Evolutionary conservation across 768 basidiomycete species (phyloP).

Genomic region (Phallus indusiatus): DNA sequence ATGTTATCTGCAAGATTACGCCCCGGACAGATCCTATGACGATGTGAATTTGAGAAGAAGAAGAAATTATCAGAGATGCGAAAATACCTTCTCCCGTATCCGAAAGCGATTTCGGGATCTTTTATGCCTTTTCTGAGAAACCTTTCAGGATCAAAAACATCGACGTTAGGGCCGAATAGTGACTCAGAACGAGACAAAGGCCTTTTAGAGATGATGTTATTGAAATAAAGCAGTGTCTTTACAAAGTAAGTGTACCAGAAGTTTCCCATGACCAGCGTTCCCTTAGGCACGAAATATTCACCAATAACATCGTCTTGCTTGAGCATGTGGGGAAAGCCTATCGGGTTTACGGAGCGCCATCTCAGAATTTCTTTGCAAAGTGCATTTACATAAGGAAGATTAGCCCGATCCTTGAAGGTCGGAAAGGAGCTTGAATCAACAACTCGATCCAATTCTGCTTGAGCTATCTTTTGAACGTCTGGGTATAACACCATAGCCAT

Average conservation of each 20-base stretch:
- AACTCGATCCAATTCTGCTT: neutral
- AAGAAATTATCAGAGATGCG: neutral
- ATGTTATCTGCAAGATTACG: constrained; percentile 35
- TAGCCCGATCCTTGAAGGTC: neutral
- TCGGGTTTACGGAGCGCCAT: constrained; percentile 3
- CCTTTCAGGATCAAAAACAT: constrained; percentile 45
- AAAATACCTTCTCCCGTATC: constrained; percentile 2
- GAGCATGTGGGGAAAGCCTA: constrained; percentile 4
- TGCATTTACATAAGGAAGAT: constrained; percentile 6
- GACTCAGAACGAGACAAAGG: constrained; percentile 38
- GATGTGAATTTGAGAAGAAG: neutral
- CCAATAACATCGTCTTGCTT: constrained; percentile 8
- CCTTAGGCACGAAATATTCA: constrained; percentile 4
- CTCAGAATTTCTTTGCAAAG: constrained; percentile 6
- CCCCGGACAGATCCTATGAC: constrained; percentile 32
- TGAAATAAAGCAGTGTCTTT: neutral
- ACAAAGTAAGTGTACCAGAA: neutral
- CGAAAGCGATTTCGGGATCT: neutral
- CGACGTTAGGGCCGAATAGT: constrained; percentile 37
- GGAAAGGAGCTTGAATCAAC: constrained; percentile 5
- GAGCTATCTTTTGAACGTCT: neutral
- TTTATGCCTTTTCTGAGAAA: constrained; percentile 24
- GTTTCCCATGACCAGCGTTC: constrained; percentile 6
- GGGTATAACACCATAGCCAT: neutral
- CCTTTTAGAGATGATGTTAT: constrained; percentile 22